Evolutionary conservation across 306 rosid species (phyloP).

Genomic region (Cajanus cajan): DNA sequence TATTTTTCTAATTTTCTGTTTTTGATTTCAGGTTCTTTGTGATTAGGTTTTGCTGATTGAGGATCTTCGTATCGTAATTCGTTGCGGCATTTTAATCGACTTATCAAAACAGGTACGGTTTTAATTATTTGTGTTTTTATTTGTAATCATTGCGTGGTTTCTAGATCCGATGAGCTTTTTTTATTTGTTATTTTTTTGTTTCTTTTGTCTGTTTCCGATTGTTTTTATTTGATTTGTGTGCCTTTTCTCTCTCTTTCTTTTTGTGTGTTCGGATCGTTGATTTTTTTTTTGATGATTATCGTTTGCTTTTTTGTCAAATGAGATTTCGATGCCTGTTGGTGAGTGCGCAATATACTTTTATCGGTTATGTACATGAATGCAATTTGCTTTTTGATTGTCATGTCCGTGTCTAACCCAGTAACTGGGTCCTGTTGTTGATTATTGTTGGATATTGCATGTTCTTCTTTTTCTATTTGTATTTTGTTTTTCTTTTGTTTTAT

Average conservation of each 20-base stretch:
- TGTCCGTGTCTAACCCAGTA: not conserved
- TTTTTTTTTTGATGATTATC: not conserved
- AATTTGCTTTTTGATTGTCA: not conserved
- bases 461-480: not conserved
- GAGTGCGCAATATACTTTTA: not conserved
- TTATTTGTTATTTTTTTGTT: not conserved
- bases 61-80: not conserved
- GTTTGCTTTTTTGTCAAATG: not conserved
- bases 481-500: not conserved
- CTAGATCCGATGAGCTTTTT: not conserved
- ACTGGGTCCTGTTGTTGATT: not conserved
- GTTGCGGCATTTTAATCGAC: not conserved
- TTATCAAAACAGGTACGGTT: slow-evolving; percentile 24
- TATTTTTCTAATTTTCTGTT: too few species aligned
- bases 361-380: not conserved
- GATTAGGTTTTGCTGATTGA: not conserved
- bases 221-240: not conserved
- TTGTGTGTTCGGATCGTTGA: not conserved
- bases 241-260: not conserved
- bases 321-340: not conserved
- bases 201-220: not conserved
- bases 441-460: not conserved
- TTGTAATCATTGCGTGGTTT: not conserved
- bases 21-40: not conserved
- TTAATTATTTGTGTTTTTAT: not conserved